Evolutionary conservation across 2,329 filamentous ascomycete species (phyloP), one percentile per base, ranked within the genome.

Genomic region (Aspergillus ustus): DNA sequence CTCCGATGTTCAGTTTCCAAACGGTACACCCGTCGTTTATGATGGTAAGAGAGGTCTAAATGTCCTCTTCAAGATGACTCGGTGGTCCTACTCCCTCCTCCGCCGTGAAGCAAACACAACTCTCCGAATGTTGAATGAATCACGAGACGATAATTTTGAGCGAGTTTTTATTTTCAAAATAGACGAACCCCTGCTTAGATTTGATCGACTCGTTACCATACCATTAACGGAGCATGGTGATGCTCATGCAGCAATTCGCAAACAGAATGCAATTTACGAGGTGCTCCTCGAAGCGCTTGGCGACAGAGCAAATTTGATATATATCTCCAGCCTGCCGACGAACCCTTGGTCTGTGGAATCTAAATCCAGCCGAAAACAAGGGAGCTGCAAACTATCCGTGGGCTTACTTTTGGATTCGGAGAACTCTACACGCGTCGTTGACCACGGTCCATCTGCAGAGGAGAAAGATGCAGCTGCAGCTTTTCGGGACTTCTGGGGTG

Each of bases 401-500:
- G 89, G 89, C 2, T 80, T 97, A 45, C 78, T 91, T 9, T 88
- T 94, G 52, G 87, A 97, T 69, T 83, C 91, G 1, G 82, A 85
- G 43, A 90, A 92, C 68, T 89, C 90, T 70, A 82, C 85, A 59
- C 89, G 93, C 34, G 84, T 89, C 51, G 91, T 97, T 64, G 95
- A 99, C 67, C 91, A 93, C 73, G 95, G 95, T 0, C 95, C 95
- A 5, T 81, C 89, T 1, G 91, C 92, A 2, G 93, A 98, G 72
- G 86, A 95, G 63, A 93, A 94, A 76, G 88, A 90, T 66, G 91
- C 92, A 65, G 90, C 93, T 25, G 87, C 88, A 9, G 84, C 84
- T 34, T 99, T 97, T 75, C 91, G 92, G 40, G 87, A 89, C 37
- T 98, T 99, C 74, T 99, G 96, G 95, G 95, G 94, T 7, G 90